Conservation (phyloP, 352 stramenopile genomes). For the Phytopythium mirpurense region DNA sequence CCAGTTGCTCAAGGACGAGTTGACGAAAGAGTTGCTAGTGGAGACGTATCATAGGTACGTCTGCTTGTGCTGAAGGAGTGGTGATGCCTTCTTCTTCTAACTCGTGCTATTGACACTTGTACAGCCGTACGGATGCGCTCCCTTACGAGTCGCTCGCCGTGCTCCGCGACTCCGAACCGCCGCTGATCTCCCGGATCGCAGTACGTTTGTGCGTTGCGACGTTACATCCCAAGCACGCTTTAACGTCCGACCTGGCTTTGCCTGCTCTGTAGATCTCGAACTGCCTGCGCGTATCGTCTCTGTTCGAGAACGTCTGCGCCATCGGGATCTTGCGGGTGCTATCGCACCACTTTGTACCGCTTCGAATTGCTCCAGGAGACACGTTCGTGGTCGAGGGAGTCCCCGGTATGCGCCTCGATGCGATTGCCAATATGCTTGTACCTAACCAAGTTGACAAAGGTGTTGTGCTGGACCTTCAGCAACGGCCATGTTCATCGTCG, state of each 20-base stretch:
- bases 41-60: constrained; percentile 64
- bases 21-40: constrained; percentile 70
- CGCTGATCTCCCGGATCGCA: constrained; percentile 68
- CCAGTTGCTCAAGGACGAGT: constrained; percentile 46
- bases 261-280: constrained; percentile 53
- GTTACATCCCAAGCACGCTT: background rate
- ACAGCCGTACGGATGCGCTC: constrained; percentile 44
- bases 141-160: constrained; percentile 40
- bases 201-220: constrained; percentile 32
- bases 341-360: constrained; percentile 73
- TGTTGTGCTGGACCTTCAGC: constrained; percentile 20
- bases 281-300: constrained; percentile 66
- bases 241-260: background rate
- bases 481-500: constrained; percentile 75
- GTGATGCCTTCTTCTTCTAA: background rate
- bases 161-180: constrained; percentile 34
- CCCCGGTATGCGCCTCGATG: constrained; percentile 25
- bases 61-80: background rate
- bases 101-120: background rate
- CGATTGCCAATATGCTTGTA: background rate
- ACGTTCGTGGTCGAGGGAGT: constrained; percentile 65
- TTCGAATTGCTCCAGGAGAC: constrained; percentile 35
- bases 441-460: too few species aligned
- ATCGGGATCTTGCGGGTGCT: constrained; percentile 73
- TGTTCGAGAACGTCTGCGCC: constrained; percentile 79